Evolutionary conservation across 1,139 yeast species (phyloP).

Genomic region (Yamadazyma trypodendri): DNA sequence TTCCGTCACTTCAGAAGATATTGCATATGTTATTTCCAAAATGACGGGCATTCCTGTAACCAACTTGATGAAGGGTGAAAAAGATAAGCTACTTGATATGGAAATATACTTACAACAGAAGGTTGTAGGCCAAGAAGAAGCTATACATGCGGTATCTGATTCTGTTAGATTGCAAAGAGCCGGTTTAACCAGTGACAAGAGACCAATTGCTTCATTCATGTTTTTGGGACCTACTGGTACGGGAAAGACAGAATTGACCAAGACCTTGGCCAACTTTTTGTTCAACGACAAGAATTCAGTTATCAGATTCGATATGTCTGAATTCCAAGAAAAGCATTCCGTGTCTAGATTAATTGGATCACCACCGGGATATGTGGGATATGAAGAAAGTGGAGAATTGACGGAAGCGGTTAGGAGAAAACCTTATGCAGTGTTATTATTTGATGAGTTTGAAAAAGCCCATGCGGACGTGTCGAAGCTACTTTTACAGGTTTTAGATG

Average conservation of each 20-base stretch:
- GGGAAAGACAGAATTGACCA: conserved; percentile 94
- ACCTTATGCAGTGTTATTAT: conserved; percentile 88
- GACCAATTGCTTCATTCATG: conserved; percentile 95
- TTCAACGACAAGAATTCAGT: conserved; percentile 87
- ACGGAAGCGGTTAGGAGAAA: conserved; percentile 95
- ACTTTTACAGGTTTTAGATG: conserved; percentile 88
- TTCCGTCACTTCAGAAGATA: conserved; percentile 91
- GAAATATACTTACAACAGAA: conserved; percentile 71
- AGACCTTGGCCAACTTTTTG: conserved; percentile 84
- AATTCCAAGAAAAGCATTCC: conserved; percentile 92
- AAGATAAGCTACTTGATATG: conserved; percentile 86
- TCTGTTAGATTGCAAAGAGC: conserved; percentile 97
- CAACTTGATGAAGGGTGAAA: conserved; percentile 89
- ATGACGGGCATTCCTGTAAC: conserved; percentile 97
- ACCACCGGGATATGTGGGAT: conserved; percentile 97
- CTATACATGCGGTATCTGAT: conserved; percentile 83
- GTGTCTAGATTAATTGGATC: conserved; percentile 91
- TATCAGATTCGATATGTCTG: conserved; percentile 94
- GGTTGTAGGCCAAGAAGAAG: conserved; percentile 95
- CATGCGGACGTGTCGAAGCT: conserved; percentile 91
- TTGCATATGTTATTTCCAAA: conserved; percentile 84
- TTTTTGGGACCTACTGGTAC: conserved; percentile 98
- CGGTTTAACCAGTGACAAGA: conserved; percentile 86
- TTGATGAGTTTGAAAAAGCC: conserved; percentile 97
- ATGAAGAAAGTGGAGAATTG: conserved; percentile 92